A percentile compares a stretch with the other conserved stretches of the same genome.
Conservation (phyloP, 768 basidiomycete genomes). For the Calocera viscosa region DNA sequence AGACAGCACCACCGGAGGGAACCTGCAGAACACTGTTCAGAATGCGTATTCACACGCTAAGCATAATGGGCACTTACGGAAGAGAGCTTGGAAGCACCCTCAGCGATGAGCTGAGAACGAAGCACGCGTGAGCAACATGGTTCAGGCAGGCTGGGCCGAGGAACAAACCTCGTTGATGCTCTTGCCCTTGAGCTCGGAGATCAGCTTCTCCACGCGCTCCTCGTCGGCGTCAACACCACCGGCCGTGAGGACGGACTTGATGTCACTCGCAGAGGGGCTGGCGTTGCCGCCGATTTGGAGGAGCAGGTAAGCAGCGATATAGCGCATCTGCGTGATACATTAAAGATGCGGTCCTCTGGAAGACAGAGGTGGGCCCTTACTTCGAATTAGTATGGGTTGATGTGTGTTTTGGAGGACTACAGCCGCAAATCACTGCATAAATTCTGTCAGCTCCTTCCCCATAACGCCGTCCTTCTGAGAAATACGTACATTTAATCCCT, state of each 20-base stretch:
- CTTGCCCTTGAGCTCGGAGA: constrained; percentile 86
- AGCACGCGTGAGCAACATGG: neutral
- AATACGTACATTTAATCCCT: constrained; percentile 65
- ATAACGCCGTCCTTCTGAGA: neutral
- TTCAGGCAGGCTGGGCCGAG: neutral
- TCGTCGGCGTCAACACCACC: constrained; percentile 87
- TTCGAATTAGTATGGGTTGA: constrained; percentile 29
- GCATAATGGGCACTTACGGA: constrained; percentile 48
- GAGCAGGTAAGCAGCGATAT: constrained; percentile 93
- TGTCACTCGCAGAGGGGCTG: constrained; percentile 69
- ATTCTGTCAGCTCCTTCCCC: neutral
- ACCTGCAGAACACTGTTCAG: constrained; percentile 36
- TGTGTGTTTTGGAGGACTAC: constrained; percentile 36
- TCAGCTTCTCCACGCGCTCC: constrained; percentile 62
- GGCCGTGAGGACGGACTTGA: constrained; percentile 72
- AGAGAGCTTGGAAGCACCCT: constrained; percentile 84
- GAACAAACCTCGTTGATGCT: constrained; percentile 59
- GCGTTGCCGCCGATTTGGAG: constrained; percentile 89
- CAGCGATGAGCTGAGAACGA: constrained; percentile 61
- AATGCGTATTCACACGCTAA: neutral
- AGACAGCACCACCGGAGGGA: constrained; percentile 72
- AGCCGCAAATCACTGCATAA: constrained; percentile 79
- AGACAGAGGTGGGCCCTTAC: constrained; percentile 26
- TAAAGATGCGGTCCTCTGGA: neutral
- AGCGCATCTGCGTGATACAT: constrained; percentile 47